Percentiles rank a stretch among this genome's conserved stretches.
These are phyloP conservation scores for Allantophomopsis cytisporea DNA, from an alignment of 2,329 filamentous ascomycete genomes.

Conservation along the genomic window DNA sequence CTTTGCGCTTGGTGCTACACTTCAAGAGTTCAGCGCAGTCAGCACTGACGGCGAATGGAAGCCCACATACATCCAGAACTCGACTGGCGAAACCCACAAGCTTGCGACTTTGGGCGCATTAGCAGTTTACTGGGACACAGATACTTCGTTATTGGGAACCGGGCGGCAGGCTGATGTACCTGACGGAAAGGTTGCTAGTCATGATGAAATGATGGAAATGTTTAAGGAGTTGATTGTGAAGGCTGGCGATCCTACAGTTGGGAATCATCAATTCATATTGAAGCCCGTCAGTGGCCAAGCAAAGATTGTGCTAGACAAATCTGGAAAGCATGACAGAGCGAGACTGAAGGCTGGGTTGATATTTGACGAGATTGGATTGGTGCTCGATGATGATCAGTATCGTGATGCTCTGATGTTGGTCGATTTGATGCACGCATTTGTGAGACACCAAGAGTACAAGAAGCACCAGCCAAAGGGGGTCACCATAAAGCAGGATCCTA, in stretches of 20 bases:
- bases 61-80: conserved; percentile 89
- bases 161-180: conserved; percentile 57
- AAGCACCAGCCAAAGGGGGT: conserved; percentile 74
- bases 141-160: conserved; percentile 69
- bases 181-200: conserved; percentile 47
- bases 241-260: conserved; percentile 38
- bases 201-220: conserved; percentile 63
- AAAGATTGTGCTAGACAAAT: conserved; percentile 91
- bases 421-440: conserved; percentile 96
- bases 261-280: conserved; percentile 78
- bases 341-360: conserved; percentile 84
- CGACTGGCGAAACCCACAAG: conserved; percentile 76
- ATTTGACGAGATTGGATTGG: conserved; percentile 94
- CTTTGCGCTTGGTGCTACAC: conserved; percentile 81
- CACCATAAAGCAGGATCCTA: conserved; percentile 75
- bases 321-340: conserved; percentile 61
- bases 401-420: conserved; percentile 96
- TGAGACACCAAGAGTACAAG: conserved; percentile 94
- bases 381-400: conserved; percentile 97
- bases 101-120: conserved; percentile 80
- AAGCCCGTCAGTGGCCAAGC: conserved; percentile 93
- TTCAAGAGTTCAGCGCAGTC: conserved; percentile 93
- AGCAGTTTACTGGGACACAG: conserved; percentile 97
- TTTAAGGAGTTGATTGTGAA: conserved; percentile 73
- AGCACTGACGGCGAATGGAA: conserved; percentile 94